These are phyloP conservation scores for Hermanozyma aechmeae DNA, from an alignment of 805 yeast species.

Conservation along the genomic window DNA sequence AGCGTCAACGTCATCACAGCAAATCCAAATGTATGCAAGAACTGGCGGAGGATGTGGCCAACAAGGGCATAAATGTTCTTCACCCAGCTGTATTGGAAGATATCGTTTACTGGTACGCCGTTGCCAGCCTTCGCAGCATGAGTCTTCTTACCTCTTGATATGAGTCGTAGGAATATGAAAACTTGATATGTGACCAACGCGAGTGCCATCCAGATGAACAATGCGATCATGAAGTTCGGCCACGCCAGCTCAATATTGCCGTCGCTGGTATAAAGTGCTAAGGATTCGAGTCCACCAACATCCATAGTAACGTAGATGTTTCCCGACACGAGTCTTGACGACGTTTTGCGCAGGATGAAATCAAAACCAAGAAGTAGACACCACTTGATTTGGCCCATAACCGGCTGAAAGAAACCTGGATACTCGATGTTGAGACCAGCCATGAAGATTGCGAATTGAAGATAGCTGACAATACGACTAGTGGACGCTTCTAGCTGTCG, in stretches of 20 bases:
- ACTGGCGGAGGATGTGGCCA: slow-evolving; percentile 25
- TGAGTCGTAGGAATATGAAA: slow-evolving; percentile 7
- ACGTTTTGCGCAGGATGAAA: slow-evolving; percentile 6
- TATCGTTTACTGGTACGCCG: slow-evolving; percentile 17
- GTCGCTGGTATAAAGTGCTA: slow-evolving; percentile 21
- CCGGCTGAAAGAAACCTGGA: slow-evolving; percentile 57
- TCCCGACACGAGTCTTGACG: slow-evolving; percentile 10
- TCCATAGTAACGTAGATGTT: slow-evolving; percentile 34
- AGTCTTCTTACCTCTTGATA: neutral
- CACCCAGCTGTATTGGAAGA: slow-evolving; percentile 11
- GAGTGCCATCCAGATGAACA: slow-evolving; percentile 16
- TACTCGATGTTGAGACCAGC: slow-evolving; percentile 45
- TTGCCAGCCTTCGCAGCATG: neutral
- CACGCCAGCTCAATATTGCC: slow-evolving; percentile 21
- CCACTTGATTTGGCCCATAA: slow-evolving; percentile 45
- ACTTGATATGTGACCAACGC: slow-evolving; percentile 15
- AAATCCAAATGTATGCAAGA: slow-evolving; percentile 25
- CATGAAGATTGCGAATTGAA: slow-evolving; percentile 52
- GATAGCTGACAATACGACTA: slow-evolving; percentile 38
- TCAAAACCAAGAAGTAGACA: slow-evolving; percentile 37
- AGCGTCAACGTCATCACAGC: slow-evolving; percentile 36
- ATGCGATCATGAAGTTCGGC: slow-evolving; percentile 34
- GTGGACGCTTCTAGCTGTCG: slow-evolving; percentile 48
- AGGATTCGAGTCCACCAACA: slow-evolving; percentile 30
- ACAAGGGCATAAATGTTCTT: slow-evolving; percentile 15